Evolutionary conservation across 2,329 filamentous ascomycete species (phyloP).

Genomic region (Dothistroma septosporum): DNA sequence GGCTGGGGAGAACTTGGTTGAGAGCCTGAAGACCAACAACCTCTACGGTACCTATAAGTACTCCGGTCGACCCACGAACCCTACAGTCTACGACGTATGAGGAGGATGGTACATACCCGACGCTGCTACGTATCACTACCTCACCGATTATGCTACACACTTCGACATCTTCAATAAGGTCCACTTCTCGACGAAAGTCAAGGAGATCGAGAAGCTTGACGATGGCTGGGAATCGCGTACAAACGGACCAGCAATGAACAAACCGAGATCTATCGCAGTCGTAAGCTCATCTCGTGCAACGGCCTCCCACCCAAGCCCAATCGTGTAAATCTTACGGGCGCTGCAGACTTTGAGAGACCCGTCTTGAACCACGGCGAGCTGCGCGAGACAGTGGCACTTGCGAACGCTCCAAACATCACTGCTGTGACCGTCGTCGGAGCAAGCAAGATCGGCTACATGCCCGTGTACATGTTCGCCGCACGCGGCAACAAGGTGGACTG

Average conservation of each 20-base stretch:
- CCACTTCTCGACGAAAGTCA: conserved; percentile 49
- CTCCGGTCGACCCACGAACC: conserved; percentile 63
- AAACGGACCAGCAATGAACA: conserved; percentile 1
- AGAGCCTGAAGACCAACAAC: conserved; percentile 68
- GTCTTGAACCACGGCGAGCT: conserved; percentile 57
- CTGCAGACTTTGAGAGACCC: conserved; percentile 47
- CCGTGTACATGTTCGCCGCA: conserved; percentile 54
- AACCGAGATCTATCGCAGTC: conserved; percentile 11
- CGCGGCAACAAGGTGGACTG: conserved; percentile 51
- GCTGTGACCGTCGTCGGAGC: conserved; percentile 54
- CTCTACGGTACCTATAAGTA: conserved; percentile 68
- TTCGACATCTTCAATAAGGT: conserved; percentile 49
- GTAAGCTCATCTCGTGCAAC: conserved; percentile 57
- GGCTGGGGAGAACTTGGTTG: conserved; percentile 63
- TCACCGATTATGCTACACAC: conserved; percentile 52
- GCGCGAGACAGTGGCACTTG: conserved; percentile 31
- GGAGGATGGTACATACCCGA: conserved; percentile 58
- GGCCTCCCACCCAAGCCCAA: conserved; percentile 56
- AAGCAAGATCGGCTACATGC: conserved; percentile 60
- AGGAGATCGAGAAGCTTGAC: conserved; percentile 40
- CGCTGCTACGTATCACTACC: conserved; percentile 52
- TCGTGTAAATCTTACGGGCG: conserved; percentile 48
- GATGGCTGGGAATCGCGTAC: conserved; percentile 15
- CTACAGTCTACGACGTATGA: conserved; percentile 41
- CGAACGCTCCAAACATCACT: conserved; percentile 43